Conservation (phyloP, 2,329 filamentous ascomycete genomes). For the Aspergillus tubingensis region DNA sequence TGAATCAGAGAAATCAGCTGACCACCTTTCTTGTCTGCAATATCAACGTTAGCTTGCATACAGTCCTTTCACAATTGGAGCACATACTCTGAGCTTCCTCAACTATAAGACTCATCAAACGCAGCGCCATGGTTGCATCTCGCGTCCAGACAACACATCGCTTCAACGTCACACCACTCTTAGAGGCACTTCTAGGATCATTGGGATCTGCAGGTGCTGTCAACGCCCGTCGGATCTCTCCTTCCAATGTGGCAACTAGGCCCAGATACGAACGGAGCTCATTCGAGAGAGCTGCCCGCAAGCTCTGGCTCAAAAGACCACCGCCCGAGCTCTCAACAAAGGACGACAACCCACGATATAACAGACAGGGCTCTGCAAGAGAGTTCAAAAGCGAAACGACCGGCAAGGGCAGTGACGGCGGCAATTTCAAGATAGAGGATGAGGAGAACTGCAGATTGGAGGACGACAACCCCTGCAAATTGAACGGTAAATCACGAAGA, state of each 20-base stretch:
- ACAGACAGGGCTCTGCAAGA: constrained; percentile 87
- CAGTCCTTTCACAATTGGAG: not conserved
- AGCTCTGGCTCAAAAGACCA: constrained; percentile 86
- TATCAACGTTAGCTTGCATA: constrained; percentile 10
- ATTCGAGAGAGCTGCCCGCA: constrained; percentile 79
- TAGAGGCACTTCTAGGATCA: constrained; percentile 71
- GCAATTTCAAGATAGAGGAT: constrained; percentile 71
- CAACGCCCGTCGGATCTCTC: constrained; percentile 82
- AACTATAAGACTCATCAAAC: constrained; percentile 90
- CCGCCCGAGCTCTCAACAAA: constrained; percentile 82
- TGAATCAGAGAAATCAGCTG: constrained; percentile 93
- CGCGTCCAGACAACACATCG: constrained; percentile 96
- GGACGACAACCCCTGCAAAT: constrained; percentile 87
- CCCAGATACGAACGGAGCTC: constrained; percentile 89
- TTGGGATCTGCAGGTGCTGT: constrained; percentile 62
- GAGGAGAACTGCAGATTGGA: constrained; percentile 76
- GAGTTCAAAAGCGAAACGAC: constrained; percentile 85
- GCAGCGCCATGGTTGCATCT: constrained; percentile 92
- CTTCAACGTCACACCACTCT: constrained; percentile 89
- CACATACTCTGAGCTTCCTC: constrained; percentile 76
- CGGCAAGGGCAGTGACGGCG: constrained; percentile 76
- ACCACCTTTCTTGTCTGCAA: constrained; percentile 70
- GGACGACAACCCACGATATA: constrained; percentile 76
- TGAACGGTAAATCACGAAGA: constrained; percentile 83
- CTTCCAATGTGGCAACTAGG: constrained; percentile 87